A percentile compares a stretch with the other conserved stretches of the same genome.
phyloP scores from a whole-genome alignment of 2,329 filamentous ascomycete species.

The Ustulina deusta region DNA sequence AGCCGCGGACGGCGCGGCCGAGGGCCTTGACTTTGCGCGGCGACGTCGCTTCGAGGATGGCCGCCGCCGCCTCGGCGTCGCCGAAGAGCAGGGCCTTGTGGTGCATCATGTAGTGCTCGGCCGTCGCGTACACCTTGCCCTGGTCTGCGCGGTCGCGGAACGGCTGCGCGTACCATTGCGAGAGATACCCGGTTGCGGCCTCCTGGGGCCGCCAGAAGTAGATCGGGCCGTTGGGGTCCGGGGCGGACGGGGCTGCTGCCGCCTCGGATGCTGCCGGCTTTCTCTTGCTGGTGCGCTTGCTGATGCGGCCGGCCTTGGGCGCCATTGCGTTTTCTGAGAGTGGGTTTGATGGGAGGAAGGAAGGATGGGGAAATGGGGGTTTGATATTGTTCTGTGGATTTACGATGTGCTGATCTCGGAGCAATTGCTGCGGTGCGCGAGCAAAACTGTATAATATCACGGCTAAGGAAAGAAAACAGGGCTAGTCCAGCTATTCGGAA shows the following conservation, averaged over 20 bases:
- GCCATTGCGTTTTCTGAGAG: constrained; percentile 21
- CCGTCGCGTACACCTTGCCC: constrained; percentile 58
- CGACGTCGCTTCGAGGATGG: constrained; percentile 61
- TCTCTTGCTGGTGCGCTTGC: not conserved
- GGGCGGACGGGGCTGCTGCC: not conserved
- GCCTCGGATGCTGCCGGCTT: constrained; percentile 1
- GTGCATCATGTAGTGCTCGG: constrained; percentile 61
- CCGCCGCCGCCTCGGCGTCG: constrained; percentile 57
- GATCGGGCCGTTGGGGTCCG: constrained; percentile 21
- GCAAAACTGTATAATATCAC: not conserved
- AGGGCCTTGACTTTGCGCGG: constrained; percentile 65
- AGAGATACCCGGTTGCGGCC: constrained; percentile 37
- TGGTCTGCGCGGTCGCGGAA: constrained; percentile 37
- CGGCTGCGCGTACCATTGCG: constrained; percentile 39
- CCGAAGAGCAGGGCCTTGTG: constrained; percentile 44
- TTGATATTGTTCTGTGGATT: not conserved
- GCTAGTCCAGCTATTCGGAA: not conserved
- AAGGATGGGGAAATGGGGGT: not conserved
- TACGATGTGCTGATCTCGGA: not conserved
- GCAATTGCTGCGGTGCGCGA: not conserved
- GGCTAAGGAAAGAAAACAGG: not conserved
- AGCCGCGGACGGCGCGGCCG: constrained; percentile 66
- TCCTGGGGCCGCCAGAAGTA: constrained; percentile 40
- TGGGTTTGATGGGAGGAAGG: not conserved
- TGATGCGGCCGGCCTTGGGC: constrained; percentile 18